Evolutionary conservation across 805 yeast genomes (phyloP).

Genomic region (Starmerella bombicola): DNA sequence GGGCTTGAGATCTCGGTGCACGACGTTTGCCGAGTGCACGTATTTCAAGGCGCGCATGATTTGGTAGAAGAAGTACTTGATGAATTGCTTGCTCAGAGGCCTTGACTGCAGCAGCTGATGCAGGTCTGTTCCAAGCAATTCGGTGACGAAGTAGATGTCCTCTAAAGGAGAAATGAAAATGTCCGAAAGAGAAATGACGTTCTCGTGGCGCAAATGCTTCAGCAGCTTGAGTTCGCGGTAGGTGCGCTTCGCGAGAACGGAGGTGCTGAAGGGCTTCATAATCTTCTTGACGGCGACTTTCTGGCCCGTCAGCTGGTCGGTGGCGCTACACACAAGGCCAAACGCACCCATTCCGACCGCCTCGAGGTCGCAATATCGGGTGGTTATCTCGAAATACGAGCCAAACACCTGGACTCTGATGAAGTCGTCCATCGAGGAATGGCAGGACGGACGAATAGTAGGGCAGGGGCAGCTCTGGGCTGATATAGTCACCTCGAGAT

Average conservation of each 20-base stretch:
- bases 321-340: conserved; percentile 94
- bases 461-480: too few species aligned
- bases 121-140: conserved; percentile 90
- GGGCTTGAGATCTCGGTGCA: conserved; percentile 81
- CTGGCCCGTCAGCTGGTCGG: conserved; percentile 78
- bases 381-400: conserved; percentile 24
- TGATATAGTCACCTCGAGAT: too few species aligned
- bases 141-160: conserved; percentile 91
- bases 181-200: conserved; percentile 82
- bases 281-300: conserved; percentile 95
- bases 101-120: conserved; percentile 83
- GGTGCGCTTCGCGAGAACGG: conserved; percentile 91
- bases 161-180: conserved; percentile 89
- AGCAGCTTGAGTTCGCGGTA: conserved; percentile 88
- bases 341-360: conserved; percentile 99
- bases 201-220: conserved; percentile 89
- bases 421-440: conserved; percentile 22
- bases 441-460: conserved; percentile 1
- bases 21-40: conserved; percentile 85
- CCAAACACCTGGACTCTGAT: conserved; percentile 24
- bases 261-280: conserved; percentile 92
- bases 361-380: conserved; percentile 65
- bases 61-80: conserved; percentile 92
- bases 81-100: conserved; percentile 90
- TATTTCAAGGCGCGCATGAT: conserved; percentile 76